Conservation (phyloP, 768 basidiomycete species). For the Agrocybe praecox region DNA sequence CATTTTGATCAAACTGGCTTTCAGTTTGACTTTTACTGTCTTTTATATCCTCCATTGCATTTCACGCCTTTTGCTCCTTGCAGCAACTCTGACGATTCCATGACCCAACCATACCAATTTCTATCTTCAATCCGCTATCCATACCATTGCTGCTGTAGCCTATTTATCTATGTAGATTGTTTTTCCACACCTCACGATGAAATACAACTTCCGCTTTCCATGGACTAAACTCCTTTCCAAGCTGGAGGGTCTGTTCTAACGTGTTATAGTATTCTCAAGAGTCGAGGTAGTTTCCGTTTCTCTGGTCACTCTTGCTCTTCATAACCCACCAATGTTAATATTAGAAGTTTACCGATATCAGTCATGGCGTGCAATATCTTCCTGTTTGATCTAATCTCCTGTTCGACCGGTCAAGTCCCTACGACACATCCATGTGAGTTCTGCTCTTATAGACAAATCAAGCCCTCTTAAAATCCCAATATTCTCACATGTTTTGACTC, state of each 20-base stretch:
- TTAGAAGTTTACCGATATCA: too few relatives aligned
- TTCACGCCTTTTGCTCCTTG: not conserved
- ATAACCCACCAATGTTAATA: too few relatives aligned
- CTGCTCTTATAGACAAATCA: not conserved
- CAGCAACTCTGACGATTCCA: slow-evolving; percentile 4
- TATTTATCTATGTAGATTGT: slow-evolving; percentile 16
- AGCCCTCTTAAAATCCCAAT: not conserved
- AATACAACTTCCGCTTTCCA: not conserved
- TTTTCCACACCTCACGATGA: not conserved
- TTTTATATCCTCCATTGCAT: not conserved
- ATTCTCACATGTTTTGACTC: not conserved
- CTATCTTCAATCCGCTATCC: slow-evolving; percentile 4
- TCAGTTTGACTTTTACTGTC: not conserved
- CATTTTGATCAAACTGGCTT: not conserved
- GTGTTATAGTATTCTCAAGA: too few relatives aligned
- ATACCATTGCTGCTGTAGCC: slow-evolving; percentile 19
- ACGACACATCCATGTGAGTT: not conserved
- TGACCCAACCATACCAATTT: not conserved
- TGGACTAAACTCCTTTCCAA: not conserved
- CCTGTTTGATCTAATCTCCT: not conserved
- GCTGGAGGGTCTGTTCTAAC: too few relatives aligned
- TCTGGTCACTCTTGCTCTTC: too few relatives aligned
- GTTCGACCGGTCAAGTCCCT: not conserved
- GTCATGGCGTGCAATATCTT: not conserved
- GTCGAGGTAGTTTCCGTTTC: too few relatives aligned